Base-by-base conservation (phyloP, 208 protist genomes). In the Crithidia sp. region DNA sequence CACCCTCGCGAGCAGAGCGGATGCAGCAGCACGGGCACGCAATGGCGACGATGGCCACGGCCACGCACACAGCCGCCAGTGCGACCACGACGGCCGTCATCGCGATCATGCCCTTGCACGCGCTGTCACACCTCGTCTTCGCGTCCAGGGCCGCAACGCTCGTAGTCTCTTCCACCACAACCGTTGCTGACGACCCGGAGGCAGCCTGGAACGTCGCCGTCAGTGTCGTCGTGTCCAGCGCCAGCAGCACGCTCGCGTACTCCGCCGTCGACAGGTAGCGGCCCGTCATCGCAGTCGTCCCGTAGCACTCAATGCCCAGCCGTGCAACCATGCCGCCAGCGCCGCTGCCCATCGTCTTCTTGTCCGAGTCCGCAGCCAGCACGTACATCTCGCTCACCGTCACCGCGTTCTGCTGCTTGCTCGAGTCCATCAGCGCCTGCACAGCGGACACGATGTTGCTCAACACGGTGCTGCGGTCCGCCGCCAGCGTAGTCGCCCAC, bases 101-200 rank as follows among this genome's bases (percentile, higher is more conserved):
- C 17, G 43, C 71, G 13, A 67, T 67, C 52, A 75, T 67, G 40
- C 61, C 59, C 54, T 67, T 53, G 56, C 70, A 75, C 43, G 50
- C 14, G 43, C 3, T 47, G 41, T 75, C 44, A 45, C 70, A 75
- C 19, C 9, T 44, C 14, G 28, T 41, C 8, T 39, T 44, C 36
- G 6, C 44, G 17, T 41, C n/a, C 14, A 36, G 16, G n/a, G n/a
- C 19, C 45, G 54, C 45, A 7, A 16, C 36, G 16, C 37, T 68
- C 14, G 70, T 55, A 44, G 41, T 60, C 61, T 67, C 61, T 52
- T 60, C 43, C 52, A 75, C 70, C 50, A 16, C 49, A 7, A 62
- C 61, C 2, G 41, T 55, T 53, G 19, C 12, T 5, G 50, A n/a
- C 14, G 70, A 75, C 13, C 61, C 19, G 2, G 70, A 68, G 40